Evolutionary conservation across 257 asterid species (phyloP), one percentile per base, ranked within the genome.

Genomic region (Plantago elongata): DNA sequence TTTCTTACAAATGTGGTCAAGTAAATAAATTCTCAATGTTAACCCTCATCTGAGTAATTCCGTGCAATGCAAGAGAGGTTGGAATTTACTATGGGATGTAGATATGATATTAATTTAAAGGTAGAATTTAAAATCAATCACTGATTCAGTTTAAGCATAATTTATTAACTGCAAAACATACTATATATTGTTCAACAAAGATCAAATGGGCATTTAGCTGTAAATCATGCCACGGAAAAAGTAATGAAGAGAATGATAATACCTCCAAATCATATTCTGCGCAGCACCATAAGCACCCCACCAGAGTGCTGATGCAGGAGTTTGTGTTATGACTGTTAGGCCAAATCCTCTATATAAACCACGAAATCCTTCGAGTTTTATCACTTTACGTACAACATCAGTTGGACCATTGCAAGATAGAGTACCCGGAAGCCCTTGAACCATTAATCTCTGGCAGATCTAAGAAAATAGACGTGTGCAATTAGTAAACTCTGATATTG

Each of bases 301-400:
- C 98, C 98, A 92, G 52, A 92, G 90, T 14, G 98, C 98, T 9
- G 89, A 77, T 66, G 97, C 98, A 71, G 98, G 90, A 59, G 98
- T 61, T 68, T 88, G 98, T 7, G 82, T 76, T 51, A 76, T 54
- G 61, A 83, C 88, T 38, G 95, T 88, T 61, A 92, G 79, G 51
- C 97, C 96, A 65, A 92, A 92, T 40, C 98, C 98, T 75, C 98
- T 81, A 48, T 86, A 92, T 18, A 92, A 59, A 27, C 98, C 98
- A 51, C 95, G 84, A 22, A 81, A 51, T 16, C 98, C 98, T 76
- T 92, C 95, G n/a, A 77, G 77, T 57, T 72, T 77, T 13, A 60
- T 17, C 72, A 92, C 95, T 78, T 79, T 88, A 13, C 75, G 75
- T 15, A 61, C 69, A 68, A 73, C 90, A 75, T 92, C 95, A 60